Percentiles rank a stretch among this genome's conserved stretches.
These are phyloP conservation scores for Candida pseudoglaebosa DNA, from an alignment of 805 yeast genomes.

Conservation along the genomic window DNA sequence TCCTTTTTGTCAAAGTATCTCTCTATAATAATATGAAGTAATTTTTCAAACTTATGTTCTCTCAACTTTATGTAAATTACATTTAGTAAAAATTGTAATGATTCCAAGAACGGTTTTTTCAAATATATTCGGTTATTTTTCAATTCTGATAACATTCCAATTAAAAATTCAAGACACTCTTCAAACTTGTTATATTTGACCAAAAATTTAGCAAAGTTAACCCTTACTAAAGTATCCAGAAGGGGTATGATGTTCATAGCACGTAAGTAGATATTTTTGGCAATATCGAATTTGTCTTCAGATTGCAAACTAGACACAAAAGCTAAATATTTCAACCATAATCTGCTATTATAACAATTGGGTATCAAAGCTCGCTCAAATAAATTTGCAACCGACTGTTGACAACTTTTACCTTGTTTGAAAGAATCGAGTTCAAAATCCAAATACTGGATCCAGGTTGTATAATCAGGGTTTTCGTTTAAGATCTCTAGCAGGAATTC, in stretches of 20 bases:
- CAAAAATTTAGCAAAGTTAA: conserved; percentile 22
- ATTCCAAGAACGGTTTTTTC: conserved; percentile 4
- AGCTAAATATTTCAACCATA: conserved; percentile 68
- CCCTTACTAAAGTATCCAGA: conserved; percentile 20
- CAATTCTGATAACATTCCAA: conserved; percentile 22
- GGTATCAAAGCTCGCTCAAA: conserved; percentile 77
- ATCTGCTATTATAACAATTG: conserved; percentile 49
- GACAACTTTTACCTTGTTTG: background rate
- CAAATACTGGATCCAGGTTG: conserved; percentile 62
- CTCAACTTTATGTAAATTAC: conserved; percentile 10
- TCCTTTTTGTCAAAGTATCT: conserved; percentile 17
- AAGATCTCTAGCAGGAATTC: conserved; percentile 46
- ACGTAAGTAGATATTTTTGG: conserved; percentile 45
- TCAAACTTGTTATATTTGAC: conserved; percentile 15
- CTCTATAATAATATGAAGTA: conserved; percentile 17
- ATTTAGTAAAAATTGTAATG: conserved; percentile 1
- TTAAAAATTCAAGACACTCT: conserved; percentile 21
- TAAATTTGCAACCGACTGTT: conserved; percentile 37
- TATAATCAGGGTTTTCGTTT: conserved; percentile 36
- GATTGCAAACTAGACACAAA: conserved; percentile 41
- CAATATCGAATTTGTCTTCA: conserved; percentile 18
- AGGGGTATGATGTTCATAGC: conserved; percentile 44
- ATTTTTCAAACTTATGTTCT: conserved; percentile 12
- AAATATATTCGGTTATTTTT: conserved; percentile 3
- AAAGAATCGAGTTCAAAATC: conserved; percentile 44